A percentile compares a stretch with the other conserved stretches of the same genome.
Conservation (phyloP, 73 alveolate species). For the Paramecium bursaria region DNA sequence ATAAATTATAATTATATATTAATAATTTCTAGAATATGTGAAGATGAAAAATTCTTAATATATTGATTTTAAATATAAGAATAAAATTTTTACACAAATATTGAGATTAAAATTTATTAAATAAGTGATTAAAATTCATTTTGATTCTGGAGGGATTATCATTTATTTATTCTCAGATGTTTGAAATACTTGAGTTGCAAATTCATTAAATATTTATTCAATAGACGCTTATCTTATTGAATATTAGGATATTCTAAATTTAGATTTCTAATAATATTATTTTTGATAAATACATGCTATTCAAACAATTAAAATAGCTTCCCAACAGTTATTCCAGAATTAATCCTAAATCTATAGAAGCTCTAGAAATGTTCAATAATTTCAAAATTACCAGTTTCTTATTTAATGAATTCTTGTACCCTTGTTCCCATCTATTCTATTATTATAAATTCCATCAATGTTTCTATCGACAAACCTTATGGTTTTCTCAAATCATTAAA, state of each 20-base stretch:
- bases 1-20: no score
- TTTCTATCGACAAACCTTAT: slow-evolving; percentile 31
- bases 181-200: slow-evolving; percentile 65
- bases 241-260: slow-evolving; percentile 56
- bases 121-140: no score
- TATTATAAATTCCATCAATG: slow-evolving; percentile 56
- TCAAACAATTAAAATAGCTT: slow-evolving; percentile 66
- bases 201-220: slow-evolving; percentile 72
- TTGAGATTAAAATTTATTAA: no score
- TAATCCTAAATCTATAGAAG: slow-evolving; percentile 68
- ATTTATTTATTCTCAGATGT: no score
- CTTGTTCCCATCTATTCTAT: slow-evolving; percentile 59
- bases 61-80: no score
- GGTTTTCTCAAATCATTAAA: slow-evolving; percentile 60
- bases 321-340: slow-evolving; percentile 61
- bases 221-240: slow-evolving; percentile 72
- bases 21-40: no score
- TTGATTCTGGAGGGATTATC: no score
- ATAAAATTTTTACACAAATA: no score
- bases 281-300: slow-evolving; percentile 26
- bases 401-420: slow-evolving; percentile 28
- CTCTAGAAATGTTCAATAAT: slow-evolving; percentile 69
- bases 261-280: slow-evolving; percentile 35
- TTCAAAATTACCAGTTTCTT: slow-evolving; percentile 48
- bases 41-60: no score